Evolutionary conservation across 176 grass and related monocot genomes (phyloP), one percentile per base, ranked within the genome.

Genomic region (Saccharum spontaneum): DNA sequence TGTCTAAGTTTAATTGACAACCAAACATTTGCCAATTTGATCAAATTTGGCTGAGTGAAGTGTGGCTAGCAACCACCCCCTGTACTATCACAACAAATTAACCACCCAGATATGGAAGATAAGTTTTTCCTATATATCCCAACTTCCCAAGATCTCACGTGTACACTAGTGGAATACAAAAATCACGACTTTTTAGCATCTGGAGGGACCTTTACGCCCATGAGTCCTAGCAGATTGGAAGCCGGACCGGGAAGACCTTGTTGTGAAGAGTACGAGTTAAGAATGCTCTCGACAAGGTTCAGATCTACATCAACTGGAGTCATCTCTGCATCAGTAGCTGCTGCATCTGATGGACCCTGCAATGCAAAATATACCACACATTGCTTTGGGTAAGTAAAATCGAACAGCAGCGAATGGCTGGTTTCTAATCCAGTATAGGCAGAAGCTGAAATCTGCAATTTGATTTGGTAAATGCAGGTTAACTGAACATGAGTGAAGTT

Each of bases 161-260:
- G 73, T 49, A 76, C 16, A 54, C 26, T 39, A 46, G 34, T 24
- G 4, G 59, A 62, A 62, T 13, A 40, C 65, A 34, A 76, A 74
- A 50, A 44, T 93, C 86, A 93, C 0, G 73, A 55, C 15, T 92
- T 89, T 60, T 88, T 90, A 80, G 50, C 67, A 61, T 95, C 91
- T 12, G 90, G 90, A 39, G 97, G 97, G 23, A 96, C 86, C 62
- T 96, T 99, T 20, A 99, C 81, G 44, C 94, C 94, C 97, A 96
- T 94, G 71, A 99, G 91, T 62, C 91, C 94, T 16, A 99, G 94
- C 18, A 99, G 78, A 73, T 92, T 96, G 3, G 97, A 99, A 60
- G 93, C 90, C n/a, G 97, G 97, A 15, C 97, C 97, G 1, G 97
- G 86, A 72, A 99, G 97, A 60, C 94, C 97, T 84, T 99, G 94